Conservation (phyloP, 2,329 filamentous ascomycete genomes). For the Fusarium udum region DNA sequence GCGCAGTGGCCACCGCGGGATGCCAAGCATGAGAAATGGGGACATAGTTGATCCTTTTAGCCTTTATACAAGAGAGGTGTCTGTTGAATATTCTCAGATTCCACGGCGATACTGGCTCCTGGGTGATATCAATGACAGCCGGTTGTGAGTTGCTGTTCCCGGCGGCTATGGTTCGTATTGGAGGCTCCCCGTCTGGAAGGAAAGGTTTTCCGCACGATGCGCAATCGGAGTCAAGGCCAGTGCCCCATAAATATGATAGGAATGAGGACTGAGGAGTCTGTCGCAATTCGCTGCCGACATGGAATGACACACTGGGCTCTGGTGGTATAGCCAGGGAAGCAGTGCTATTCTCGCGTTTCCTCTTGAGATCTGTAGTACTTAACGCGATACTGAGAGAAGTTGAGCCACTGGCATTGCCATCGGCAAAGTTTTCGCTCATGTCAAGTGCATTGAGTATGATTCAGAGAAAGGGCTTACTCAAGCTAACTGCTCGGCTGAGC, state of each 20-base stretch:
- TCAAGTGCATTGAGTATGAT: neutral
- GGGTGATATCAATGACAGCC: neutral
- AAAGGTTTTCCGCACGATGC: neutral
- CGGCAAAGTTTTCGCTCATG: neutral
- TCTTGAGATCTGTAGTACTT: neutral
- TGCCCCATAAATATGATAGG: neutral
- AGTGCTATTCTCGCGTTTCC: neutral
- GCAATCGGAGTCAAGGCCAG: neutral
- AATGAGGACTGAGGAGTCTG: neutral
- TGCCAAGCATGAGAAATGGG: neutral
- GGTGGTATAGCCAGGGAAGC: neutral
- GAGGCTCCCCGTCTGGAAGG: neutral
- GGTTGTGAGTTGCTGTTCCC: neutral
- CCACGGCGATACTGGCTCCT: neutral
- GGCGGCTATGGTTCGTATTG: neutral
- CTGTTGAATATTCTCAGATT: neutral
- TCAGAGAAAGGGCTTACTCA: neutral
- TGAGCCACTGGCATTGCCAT: neutral
- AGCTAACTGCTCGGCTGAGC: neutral
- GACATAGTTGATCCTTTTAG: neutral
- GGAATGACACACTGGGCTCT: neutral
- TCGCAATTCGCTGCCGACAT: neutral
- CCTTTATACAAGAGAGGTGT: neutral
- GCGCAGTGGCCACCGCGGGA: neutral
- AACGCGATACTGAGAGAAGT: fast-evolving